phyloP scores from a whole-genome alignment of 2,329 filamentous ascomycete genomes.

The Penicillium rolfsii region DNA sequence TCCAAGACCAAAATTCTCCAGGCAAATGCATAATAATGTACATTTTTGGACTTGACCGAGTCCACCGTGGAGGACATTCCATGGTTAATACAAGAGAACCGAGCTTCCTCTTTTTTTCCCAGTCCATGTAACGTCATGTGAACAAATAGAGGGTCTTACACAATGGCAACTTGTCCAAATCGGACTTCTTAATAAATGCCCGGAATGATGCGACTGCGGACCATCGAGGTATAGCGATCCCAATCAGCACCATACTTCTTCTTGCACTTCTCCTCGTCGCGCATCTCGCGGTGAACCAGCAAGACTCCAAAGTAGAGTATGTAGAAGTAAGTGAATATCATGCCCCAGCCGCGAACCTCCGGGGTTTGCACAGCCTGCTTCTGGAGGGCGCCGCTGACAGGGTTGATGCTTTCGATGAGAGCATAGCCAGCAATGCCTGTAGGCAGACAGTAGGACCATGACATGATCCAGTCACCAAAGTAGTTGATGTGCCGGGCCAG shows the following conservation, averaged over 20 bases:
- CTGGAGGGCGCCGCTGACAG: conserved; percentile 63
- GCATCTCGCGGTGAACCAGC: conserved; percentile 79
- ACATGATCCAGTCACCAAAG: conserved; percentile 90
- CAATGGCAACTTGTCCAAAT: neutral
- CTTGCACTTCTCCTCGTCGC: conserved; percentile 89
- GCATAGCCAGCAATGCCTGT: conserved; percentile 83
- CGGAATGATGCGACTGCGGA: conserved; percentile 80
- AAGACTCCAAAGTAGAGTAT: conserved; percentile 87
- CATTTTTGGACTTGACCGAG: neutral
- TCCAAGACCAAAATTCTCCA: neutral
- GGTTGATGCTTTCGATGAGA: conserved; percentile 58
- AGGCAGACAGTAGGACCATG: conserved; percentile 86
- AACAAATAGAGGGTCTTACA: neutral
- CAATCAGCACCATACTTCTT: conserved; percentile 93
- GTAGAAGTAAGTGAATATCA: conserved; percentile 92
- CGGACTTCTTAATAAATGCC: conserved; percentile 68
- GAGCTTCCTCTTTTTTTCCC: neutral
- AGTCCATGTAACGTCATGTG: neutral
- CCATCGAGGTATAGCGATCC: conserved; percentile 82
- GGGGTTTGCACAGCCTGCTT: conserved; percentile 74
- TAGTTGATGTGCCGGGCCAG: conserved; percentile 93
- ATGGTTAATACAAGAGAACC: neutral
- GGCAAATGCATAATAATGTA: neutral
- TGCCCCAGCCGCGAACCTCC: conserved; percentile 77
- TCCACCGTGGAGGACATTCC: neutral